Base-by-base conservation (phyloP, 2,329 filamentous ascomycete species). In the Aureobasidium sp. region DNA sequence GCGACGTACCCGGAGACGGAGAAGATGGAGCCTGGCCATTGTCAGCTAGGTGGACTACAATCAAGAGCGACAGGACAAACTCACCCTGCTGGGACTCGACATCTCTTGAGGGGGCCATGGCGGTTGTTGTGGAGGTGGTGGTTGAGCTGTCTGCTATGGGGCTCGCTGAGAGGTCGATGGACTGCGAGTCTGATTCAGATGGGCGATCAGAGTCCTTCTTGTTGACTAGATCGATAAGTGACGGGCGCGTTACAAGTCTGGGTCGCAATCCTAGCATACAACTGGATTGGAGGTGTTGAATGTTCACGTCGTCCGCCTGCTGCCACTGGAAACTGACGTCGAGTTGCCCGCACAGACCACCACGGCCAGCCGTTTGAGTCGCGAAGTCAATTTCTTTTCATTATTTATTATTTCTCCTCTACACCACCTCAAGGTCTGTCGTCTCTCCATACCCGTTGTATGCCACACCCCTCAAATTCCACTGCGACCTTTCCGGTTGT, bases 1-100 rank as follows among this genome's bases (percentile, higher is more conserved):
- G 31, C 44, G 68, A 71, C 77, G 67, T 76, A 82, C 80, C 81
- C 83, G 59, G 87, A 89, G 69, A 90, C 80, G 66, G 87, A 90
- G 79, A 86, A 90, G 77, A 90, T 83, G 65, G 79, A 77, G 80
- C 82, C 86, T 80, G 82, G 8, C 0, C 33, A 42, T 44, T 49
- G 33, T 54, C 24, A 58, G 37, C 24, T 27, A 24, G 12, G 24
- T 57, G 7, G 12, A 31, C 2, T 17, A 24, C 1, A 3, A 19
- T 19, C 5, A n/a, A 6, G n/a, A 14, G 8, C 7, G 8, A 12
- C 42, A 48, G 17, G 11, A 5, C 22, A 9, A 15, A 29, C 54
- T 39, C 31, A 58, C 54, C 54, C 54, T 58, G 29, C 54, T 58
- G 54, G 40, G 40, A 47, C 40, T 62, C 40, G 52, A 44, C 62